These are phyloP conservation scores for Oryza coarctata DNA, from an alignment of 176 grass and related monocot species.

Conservation along the genomic window DNA sequence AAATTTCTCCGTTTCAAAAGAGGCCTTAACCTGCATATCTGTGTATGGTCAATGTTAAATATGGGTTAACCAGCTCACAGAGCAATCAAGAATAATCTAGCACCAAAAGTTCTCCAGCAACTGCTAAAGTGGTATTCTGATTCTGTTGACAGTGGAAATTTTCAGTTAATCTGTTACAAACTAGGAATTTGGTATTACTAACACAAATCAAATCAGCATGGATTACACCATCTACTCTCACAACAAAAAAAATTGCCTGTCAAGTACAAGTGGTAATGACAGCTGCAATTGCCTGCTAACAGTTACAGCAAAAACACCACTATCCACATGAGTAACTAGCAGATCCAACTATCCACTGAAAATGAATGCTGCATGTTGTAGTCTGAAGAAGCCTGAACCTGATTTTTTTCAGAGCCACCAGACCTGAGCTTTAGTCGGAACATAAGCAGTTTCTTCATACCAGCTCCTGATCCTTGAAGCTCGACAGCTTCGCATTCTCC, in stretches of 20 bases:
- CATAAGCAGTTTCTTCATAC: neutral
- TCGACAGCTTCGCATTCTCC: slow-evolving; percentile 48
- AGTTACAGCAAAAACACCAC: neutral
- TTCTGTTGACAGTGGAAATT: neutral
- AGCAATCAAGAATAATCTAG: too few relatives aligned
- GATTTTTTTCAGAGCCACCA: neutral
- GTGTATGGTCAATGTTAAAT: too few relatives aligned
- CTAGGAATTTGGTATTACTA: neutral
- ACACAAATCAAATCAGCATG: slow-evolving; percentile 20
- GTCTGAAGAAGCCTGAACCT: neutral
- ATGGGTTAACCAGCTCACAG: too few relatives aligned
- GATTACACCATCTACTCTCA: neutral
- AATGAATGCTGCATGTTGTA: neutral
- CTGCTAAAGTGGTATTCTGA: neutral
- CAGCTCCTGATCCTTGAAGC: slow-evolving; percentile 60
- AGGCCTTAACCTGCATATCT: too few relatives aligned
- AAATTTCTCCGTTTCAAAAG: too few relatives aligned
- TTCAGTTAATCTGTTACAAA: slow-evolving; percentile 10
- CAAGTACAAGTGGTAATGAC: neutral
- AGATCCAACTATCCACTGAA: neutral
- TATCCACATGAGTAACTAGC: neutral
- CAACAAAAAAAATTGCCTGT: neutral
- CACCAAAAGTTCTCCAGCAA: too few relatives aligned
- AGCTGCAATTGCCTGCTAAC: neutral
- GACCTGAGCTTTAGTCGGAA: neutral